These are phyloP conservation scores for Zymoseptoria crescenta DNA, from an alignment of 2,329 filamentous ascomycete genomes.

Conservation along the genomic window DNA sequence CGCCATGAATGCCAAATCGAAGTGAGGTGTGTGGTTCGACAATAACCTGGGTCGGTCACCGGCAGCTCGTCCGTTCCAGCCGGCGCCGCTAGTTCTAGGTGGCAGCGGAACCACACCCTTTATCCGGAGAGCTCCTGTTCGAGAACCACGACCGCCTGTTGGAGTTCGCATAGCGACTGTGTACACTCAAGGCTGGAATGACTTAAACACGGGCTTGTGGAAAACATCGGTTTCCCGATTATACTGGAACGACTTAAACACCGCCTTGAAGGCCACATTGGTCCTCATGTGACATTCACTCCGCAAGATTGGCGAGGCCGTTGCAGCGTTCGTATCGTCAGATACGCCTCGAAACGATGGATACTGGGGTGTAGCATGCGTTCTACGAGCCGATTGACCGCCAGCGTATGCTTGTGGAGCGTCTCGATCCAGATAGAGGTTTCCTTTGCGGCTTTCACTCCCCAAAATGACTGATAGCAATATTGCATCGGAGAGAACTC, in stretches of 20 bases:
- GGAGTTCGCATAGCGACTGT: not conserved
- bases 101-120: not conserved
- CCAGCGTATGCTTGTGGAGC: not conserved
- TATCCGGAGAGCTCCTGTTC: not conserved
- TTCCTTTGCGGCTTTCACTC: not conserved
- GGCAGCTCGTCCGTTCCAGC: not conserved
- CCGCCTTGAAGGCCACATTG: not conserved
- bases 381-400: no score
- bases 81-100: not conserved
- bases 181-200: no score
- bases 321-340: not conserved
- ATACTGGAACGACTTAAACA: no score
- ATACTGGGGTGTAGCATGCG: no score
- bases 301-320: not conserved
- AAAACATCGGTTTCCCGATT: no score
- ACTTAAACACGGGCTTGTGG: no score
- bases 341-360: not conserved
- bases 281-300: not conserved
- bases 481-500: not conserved
- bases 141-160: not conserved
- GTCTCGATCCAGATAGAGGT: not conserved
- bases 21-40: not conserved
- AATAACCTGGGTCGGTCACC: not conserved
- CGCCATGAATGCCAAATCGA: not conserved
- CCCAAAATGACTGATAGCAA: not conserved